A percentile compares a stretch with the other conserved stretches of the same genome.
These are phyloP conservation scores for Pelargonium citronellum DNA, from an alignment of 441 rosid species.

Conservation along the genomic window DNA sequence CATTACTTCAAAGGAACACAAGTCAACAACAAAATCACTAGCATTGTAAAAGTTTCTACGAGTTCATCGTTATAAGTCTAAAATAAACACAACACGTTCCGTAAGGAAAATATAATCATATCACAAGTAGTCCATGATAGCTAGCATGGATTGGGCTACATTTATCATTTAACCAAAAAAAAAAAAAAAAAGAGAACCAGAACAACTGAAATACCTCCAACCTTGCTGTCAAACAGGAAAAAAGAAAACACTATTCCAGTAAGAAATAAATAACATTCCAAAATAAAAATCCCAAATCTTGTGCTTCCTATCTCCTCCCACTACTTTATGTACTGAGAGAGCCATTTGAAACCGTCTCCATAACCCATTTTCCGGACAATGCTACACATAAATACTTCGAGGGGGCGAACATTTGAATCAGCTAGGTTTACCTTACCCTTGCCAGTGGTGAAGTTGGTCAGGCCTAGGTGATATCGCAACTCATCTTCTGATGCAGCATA, in stretches of 20 bases:
- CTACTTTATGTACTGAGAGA: constrained; percentile 55
- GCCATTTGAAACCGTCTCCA: constrained; percentile 72
- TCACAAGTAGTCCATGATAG: no score
- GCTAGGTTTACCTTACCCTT: constrained; percentile 53
- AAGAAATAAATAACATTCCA: constrained; percentile 15
- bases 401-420: constrained; percentile 54
- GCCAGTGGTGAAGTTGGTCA: constrained; percentile 74
- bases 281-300: neutral
- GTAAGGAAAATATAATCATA: no score
- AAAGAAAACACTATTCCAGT: constrained; percentile 13
- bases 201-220: no score
- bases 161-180: no score
- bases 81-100: no score
- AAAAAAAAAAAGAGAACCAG: no score
- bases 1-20: no score
- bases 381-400: constrained; percentile 74
- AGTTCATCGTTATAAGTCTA: no score
- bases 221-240: constrained; percentile 1
- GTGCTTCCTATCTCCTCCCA: constrained; percentile 12
- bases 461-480: constrained; percentile 59
- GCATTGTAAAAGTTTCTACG: no score
- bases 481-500: constrained; percentile 85
- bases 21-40: no score
- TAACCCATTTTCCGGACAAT: constrained; percentile 68
- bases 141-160: no score